A percentile compares a stretch with the other conserved stretches of the same genome.
Evolutionary conservation across 2,329 filamentous ascomycete genomes (phyloP).

Genomic region (Lasiodiplodia sp.): DNA sequence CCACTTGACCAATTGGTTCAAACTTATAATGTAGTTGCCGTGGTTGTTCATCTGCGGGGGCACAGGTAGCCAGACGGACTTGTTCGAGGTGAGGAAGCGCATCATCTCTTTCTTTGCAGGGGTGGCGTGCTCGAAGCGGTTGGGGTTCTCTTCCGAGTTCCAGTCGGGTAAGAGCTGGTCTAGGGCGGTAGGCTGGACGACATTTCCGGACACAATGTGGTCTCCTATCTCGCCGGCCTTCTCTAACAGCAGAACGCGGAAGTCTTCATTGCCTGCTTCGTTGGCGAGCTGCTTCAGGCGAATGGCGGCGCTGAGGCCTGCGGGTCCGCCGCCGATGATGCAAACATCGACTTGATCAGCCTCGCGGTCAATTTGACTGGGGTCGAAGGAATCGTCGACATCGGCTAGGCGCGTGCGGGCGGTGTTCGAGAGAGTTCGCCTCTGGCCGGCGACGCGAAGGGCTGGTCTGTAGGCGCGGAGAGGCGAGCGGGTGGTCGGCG

Average conservation of each 20-base stretch:
- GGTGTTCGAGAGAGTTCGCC: slow-evolving; percentile 46
- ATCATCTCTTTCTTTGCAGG: slow-evolving; percentile 85
- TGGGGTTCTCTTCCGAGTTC: slow-evolving; percentile 86
- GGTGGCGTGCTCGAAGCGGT: slow-evolving; percentile 86
- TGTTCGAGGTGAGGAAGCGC: slow-evolving; percentile 88
- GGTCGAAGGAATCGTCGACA: slow-evolving; percentile 52
- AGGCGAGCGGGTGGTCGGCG: slow-evolving; percentile 1
- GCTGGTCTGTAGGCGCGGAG: slow-evolving; percentile 39
- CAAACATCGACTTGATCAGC: slow-evolving; percentile 94
- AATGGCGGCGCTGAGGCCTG: slow-evolving; percentile 91
- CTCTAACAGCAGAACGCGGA: slow-evolving; percentile 89
- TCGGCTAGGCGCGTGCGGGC: slow-evolving; percentile 43
- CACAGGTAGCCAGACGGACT: slow-evolving; percentile 79
- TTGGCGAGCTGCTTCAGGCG: slow-evolving; percentile 94
- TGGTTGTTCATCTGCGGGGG: slow-evolving; percentile 98
- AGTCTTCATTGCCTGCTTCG: slow-evolving; percentile 93
- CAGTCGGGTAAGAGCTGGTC: slow-evolving; percentile 93
- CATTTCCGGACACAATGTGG: slow-evolving; percentile 94
- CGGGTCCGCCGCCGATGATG: slow-evolving; percentile 95
- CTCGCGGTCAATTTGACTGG: slow-evolving; percentile 76
- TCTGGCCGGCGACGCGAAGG: slow-evolving; percentile 46
- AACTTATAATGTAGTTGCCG: slow-evolving; percentile 95
- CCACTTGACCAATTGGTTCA: slow-evolving; percentile 97
- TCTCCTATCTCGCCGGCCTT: slow-evolving; percentile 95
- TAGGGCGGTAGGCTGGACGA: slow-evolving; percentile 87